Evolutionary conservation across 495 filamentous ascomycete species (phyloP).

Genomic region (Aspergillus hancockii): DNA sequence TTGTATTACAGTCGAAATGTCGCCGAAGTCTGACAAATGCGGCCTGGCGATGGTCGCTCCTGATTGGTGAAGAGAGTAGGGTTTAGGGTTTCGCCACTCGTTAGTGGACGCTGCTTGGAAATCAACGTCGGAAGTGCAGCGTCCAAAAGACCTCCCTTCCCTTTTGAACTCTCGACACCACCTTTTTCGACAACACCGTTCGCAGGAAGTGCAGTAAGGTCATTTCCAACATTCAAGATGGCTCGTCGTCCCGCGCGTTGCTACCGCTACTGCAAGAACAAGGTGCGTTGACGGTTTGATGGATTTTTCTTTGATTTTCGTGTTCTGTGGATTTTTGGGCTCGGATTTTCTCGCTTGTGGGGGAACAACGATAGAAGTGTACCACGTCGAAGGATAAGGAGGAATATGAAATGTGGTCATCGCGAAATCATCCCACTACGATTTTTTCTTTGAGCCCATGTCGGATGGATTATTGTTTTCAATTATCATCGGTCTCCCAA

Average conservation of each 20-base stretch:
- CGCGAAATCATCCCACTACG: background rate
- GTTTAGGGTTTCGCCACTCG: slow-evolving; percentile 51
- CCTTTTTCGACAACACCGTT: slow-evolving; percentile 43
- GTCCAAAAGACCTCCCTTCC: slow-evolving; percentile 30
- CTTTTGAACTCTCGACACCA: slow-evolving; percentile 42
- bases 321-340: slow-evolving; percentile 31
- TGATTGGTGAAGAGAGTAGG: slow-evolving; percentile 42
- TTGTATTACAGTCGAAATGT: background rate
- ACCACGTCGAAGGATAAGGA: background rate
- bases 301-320: slow-evolving; percentile 22
- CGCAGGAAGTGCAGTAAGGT: slow-evolving; percentile 56
- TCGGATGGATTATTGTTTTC: slow-evolving; percentile 4
- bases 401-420: background rate
- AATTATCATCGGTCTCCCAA: slow-evolving; percentile 6
- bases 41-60: slow-evolving; percentile 8
- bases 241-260: slow-evolving; percentile 97
- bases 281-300: slow-evolving; percentile 62
- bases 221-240: slow-evolving; percentile 78
- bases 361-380: slow-evolving; percentile 10
- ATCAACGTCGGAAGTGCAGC: slow-evolving; percentile 45
- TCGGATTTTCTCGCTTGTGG: slow-evolving; percentile 38
- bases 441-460: background rate
- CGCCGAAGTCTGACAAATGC: slow-evolving; percentile 24
- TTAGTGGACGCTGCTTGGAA: slow-evolving; percentile 49
- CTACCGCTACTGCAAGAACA: slow-evolving; percentile 99